A percentile compares a stretch with the other conserved stretches of the same genome.
Evolutionary conservation across 1,284 basidiomycete genomes (phyloP).

Genomic region (Peniophora sp.): DNA sequence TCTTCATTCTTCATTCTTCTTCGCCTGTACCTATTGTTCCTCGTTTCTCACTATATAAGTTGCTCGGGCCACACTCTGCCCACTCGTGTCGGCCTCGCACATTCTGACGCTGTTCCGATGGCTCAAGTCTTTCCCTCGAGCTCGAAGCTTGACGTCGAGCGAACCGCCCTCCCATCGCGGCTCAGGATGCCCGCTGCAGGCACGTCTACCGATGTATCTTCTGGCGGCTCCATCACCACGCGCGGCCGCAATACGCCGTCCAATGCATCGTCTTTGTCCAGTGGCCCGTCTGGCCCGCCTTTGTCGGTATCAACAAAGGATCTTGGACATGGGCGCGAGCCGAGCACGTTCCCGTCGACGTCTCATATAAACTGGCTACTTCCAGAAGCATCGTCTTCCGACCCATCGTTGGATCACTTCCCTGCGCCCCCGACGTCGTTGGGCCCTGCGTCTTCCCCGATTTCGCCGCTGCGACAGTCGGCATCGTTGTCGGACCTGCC

Average conservation of each 20-base stretch:
- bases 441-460: slow-evolving; percentile 4
- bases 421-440: slow-evolving; percentile 7
- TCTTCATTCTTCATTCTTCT: no score
- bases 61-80: not conserved
- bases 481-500: not conserved
- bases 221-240: no score
- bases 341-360: slow-evolving; percentile 3
- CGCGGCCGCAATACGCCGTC: no score
- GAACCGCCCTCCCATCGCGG: not conserved
- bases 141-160: slow-evolving; percentile 1
- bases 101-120: not conserved
- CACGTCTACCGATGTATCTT: not conserved
- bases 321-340: not conserved
- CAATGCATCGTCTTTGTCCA: not conserved
- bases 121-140: slow-evolving; percentile 1
- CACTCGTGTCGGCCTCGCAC: not conserved
- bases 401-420: not conserved
- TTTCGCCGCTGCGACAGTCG: not conserved
- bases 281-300: slow-evolving; percentile 1
- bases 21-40: not conserved
- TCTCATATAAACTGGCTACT: slow-evolving; percentile 12
- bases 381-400: not conserved
- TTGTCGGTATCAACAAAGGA: slow-evolving; percentile 3
- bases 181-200: not conserved
- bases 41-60: not conserved